Base-by-base conservation (phyloP, 768 basidiomycete genomes). In the Boletales sp. region DNA sequence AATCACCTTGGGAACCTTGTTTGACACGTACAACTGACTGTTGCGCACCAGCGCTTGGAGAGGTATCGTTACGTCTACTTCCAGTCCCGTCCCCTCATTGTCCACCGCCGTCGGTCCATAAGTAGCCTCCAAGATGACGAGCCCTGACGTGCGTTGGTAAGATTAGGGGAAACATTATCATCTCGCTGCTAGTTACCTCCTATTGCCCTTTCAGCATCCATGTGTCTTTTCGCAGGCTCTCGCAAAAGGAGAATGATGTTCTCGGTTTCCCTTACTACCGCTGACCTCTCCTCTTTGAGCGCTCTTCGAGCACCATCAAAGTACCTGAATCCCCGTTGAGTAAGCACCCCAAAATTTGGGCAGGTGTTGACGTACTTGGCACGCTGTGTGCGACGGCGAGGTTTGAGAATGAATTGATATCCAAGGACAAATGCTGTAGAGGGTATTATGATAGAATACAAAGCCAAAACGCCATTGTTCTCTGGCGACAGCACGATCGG, bases 1-100 rank as follows among this genome's bases (percentile, higher is more conserved):
- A 31, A 10, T 53, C 47, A 90, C 87, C 78, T 94, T 95, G 41
- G 81, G 74, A 59, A 84, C 74, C 40, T 83, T 84, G 45, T 82
- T 82, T 37, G 91, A 82, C 53, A 94, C 84, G 61, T 83, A 80
- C 44, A 97, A 62, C 62, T 90, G 89, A 35, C 86, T 86, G 55
- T 84, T 79, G 58, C 80, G 77, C 43, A 95, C 88, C 18, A 94
- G 73, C 17, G 87, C 83, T 71, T 94, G 92, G 44, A 94, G 64
- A 7, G 92, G 81, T 38, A 88, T 72, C 5, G 87, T 90, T 36
- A 94, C 90, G 64, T 94, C 85, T 40, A 90, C 72, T 39, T 76
- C 70, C 29, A 88, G 73, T 45, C 80, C 80, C 50, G 78, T 72
- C 9, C 74, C 72, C 47, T 74, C 79, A 45, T 74, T 74, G 45